Evolutionary conservation across 495 filamentous ascomycete genomes (phyloP).

Genomic region (Penicillium paradoxum): DNA sequence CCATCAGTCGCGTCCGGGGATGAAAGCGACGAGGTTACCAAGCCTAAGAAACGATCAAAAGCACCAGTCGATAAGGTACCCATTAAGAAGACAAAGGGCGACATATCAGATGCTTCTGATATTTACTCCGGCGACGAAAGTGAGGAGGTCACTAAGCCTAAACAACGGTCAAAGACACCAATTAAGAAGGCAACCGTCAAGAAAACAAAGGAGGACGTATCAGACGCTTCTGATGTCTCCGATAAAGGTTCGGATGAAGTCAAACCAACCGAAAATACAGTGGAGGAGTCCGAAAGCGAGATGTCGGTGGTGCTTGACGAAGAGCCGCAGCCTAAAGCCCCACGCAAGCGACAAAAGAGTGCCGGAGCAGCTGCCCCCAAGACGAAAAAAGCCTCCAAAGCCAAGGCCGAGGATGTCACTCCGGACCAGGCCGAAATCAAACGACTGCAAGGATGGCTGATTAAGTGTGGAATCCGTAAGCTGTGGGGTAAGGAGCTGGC

Average conservation of each 20-base stretch:
- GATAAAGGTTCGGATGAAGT: conserved; percentile 14
- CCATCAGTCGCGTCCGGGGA: conserved; percentile 9
- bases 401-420: conserved; percentile 47
- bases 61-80: conserved; percentile 24
- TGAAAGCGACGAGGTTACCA: conserved; percentile 21
- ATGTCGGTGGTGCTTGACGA: conserved; percentile 75
- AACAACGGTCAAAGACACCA: conserved; percentile 15
- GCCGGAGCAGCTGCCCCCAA: conserved; percentile 28
- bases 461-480: conserved; percentile 92
- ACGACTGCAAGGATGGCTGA: conserved; percentile 77
- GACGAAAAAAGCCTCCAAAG: conserved; percentile 32
- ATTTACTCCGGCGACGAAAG: conserved; percentile 15
- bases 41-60: conserved; percentile 20
- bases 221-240: conserved; percentile 19
- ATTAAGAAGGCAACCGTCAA: conserved; percentile 26
- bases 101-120: conserved; percentile 23
- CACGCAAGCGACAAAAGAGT: conserved; percentile 42
- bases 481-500: conserved; percentile 81
- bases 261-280: conserved; percentile 24
- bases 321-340: conserved; percentile 53
- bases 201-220: conserved; percentile 22
- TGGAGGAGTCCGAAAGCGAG: conserved; percentile 66
- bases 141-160: conserved; percentile 25
- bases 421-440: conserved; percentile 80
- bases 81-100: conserved; percentile 27